Conservation (phyloP, 176 grass and related monocot genomes). For the Lolium perenne region DNA sequence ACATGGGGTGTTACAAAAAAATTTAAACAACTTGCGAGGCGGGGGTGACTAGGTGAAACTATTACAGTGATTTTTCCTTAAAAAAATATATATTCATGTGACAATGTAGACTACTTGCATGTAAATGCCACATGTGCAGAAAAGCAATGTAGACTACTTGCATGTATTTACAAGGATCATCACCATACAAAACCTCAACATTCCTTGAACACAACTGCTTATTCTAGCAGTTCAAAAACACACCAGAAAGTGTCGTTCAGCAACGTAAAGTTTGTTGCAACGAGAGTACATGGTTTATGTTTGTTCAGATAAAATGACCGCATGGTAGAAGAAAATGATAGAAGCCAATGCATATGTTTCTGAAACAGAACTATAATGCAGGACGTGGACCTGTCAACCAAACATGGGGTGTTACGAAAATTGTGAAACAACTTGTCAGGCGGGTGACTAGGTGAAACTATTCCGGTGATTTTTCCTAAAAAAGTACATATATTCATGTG, state of each 20-base stretch:
- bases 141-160: not conserved
- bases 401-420: not conserved
- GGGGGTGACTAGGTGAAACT: not conserved
- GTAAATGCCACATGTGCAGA: not conserved
- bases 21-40: not conserved
- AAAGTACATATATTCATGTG: no score
- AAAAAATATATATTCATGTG: no score
- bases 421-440: not conserved
- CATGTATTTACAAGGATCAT: conserved; percentile 4
- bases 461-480: not conserved
- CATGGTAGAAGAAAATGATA: not conserved
- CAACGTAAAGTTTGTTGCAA: conserved; percentile 7
- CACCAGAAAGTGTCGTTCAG: conserved; percentile 6
- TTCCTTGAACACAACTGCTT: not conserved
- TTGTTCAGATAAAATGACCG: not conserved
- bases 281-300: no score
- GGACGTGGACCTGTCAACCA: not conserved
- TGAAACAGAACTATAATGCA: conserved; percentile 1
- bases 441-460: not conserved
- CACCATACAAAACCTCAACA: conserved; percentile 17
- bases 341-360: not conserved
- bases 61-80: not conserved
- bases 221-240: not conserved
- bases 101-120: no score
- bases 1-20: not conserved